phyloP scores from a whole-genome alignment of 2,329 filamentous ascomycete genomes.

The Zopfia rhizophila region DNA sequence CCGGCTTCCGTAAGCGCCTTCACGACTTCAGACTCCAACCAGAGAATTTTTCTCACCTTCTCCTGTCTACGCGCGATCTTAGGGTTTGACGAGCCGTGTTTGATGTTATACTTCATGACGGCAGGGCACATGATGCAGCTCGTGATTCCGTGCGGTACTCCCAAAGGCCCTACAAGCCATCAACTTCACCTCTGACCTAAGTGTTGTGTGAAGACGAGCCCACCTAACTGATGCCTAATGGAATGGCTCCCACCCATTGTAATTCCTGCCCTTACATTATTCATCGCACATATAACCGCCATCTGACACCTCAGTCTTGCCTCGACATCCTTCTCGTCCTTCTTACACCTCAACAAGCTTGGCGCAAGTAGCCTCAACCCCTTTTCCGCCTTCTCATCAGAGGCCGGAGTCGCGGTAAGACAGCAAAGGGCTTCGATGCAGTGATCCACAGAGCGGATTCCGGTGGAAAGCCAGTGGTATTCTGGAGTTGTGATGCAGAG shows the following conservation, averaged over 20 bases:
- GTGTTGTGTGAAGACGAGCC: no score
- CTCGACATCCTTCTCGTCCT: conserved; percentile 1
- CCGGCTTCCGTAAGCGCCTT: not conserved
- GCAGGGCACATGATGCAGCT: conserved; percentile 18
- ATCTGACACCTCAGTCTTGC: conserved; percentile 9
- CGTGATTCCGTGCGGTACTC: conserved; percentile 15
- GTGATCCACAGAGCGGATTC: conserved; percentile 60
- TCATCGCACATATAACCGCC: conserved; percentile 11
- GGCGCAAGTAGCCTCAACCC: conserved; percentile 9
- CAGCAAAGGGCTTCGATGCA: conserved; percentile 12
- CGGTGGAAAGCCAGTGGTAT: conserved; percentile 67
- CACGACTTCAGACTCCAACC: conserved; percentile 9
- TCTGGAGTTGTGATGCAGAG: conserved; percentile 63
- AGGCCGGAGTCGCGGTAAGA: conserved; percentile 5
- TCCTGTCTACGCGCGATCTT: conserved; percentile 11
- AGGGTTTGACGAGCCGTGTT: conserved; percentile 10
- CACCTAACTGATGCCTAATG: conserved; percentile 13
- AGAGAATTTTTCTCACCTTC: conserved; percentile 3
- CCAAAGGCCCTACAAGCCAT: conserved; percentile 6
- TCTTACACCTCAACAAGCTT: conserved; percentile 11
- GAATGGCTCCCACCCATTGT: conserved; percentile 16
- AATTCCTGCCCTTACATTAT: conserved; percentile 9
- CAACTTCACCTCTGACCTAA: not conserved
- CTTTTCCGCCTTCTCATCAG: conserved; percentile 13
- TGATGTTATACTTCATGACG: conserved; percentile 19